phyloP scores from a whole-genome alignment of 208 protist genomes.

The Kentomonas sorsogonicus region DNA sequence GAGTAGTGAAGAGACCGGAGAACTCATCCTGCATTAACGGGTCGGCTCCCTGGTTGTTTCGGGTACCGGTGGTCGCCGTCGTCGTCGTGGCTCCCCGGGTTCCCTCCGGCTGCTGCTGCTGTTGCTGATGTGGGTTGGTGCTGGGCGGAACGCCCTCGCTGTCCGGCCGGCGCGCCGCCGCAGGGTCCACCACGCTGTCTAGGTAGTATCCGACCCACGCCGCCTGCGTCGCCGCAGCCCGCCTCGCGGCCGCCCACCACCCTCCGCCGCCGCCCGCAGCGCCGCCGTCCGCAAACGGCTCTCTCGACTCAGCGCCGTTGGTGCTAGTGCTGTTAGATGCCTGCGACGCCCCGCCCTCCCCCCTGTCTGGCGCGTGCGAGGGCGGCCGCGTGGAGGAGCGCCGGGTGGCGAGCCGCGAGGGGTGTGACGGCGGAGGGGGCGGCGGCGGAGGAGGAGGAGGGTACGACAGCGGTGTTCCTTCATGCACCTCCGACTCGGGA shows the following conservation, averaged over 20 bases:
- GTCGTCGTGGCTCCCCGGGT: too few relatives aligned
- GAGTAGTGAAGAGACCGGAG: slow-evolving; percentile 3
- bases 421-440: background rate
- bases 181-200: slow-evolving; percentile 30
- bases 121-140: too few relatives aligned
- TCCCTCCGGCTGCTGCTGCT: too few relatives aligned
- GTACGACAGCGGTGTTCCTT: too few relatives aligned
- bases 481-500: too few relatives aligned
- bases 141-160: too few relatives aligned
- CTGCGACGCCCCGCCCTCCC: too few relatives aligned
- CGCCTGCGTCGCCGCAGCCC: slow-evolving; percentile 10
- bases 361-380: too few relatives aligned
- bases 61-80: too few relatives aligned
- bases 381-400: background rate
- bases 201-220: slow-evolving; percentile 23
- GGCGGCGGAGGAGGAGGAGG: slow-evolving; percentile 5
- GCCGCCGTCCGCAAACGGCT: background rate
- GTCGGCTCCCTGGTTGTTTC: background rate
- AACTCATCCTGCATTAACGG: background rate
- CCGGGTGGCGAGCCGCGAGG: background rate
- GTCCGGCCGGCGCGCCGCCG: slow-evolving; percentile 8
- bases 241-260: slow-evolving; percentile 9
- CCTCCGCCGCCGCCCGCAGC: slow-evolving; percentile 18
- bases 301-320: too few relatives aligned
- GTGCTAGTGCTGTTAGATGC: too few relatives aligned